These are phyloP conservation scores for Magnolia sinica DNA, from an alignment of 164 flowering plant genomes.

Conservation along the genomic window DNA sequence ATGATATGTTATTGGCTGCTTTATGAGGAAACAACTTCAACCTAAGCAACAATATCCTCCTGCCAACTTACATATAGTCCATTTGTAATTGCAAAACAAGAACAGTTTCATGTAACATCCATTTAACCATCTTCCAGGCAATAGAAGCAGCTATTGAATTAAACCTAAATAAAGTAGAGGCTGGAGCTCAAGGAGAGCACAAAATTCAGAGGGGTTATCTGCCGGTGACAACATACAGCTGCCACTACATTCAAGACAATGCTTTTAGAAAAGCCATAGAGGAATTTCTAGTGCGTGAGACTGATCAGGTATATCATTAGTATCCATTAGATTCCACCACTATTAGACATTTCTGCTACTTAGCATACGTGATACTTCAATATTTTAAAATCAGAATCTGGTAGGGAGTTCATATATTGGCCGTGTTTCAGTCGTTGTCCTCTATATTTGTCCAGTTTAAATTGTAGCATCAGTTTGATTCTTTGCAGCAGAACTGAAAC, in stretches of 20 bases:
- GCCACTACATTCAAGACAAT: constrained; percentile 75
- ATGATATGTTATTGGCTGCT: background rate
- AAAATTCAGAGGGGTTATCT: constrained; percentile 90
- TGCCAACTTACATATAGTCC: background rate
- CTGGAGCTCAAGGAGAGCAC: constrained; percentile 99
- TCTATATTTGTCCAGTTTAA: background rate
- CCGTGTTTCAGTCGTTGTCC: background rate
- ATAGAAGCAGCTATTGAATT: constrained; percentile 97
- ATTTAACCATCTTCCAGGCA: constrained; percentile 39
- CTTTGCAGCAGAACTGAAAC: background rate
- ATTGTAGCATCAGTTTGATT: background rate
- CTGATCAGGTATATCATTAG: constrained; percentile 54
- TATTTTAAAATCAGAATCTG: background rate
- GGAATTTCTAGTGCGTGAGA: constrained; percentile 70
- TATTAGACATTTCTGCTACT: background rate
- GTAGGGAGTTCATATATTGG: background rate
- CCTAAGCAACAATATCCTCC: background rate
- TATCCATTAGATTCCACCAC: background rate
- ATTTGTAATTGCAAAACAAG: background rate
- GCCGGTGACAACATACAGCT: constrained; percentile 83
- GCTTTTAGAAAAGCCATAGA: constrained; percentile 54
- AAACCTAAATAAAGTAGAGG: constrained; percentile 74
- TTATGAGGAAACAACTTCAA: background rate
- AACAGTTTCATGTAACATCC: background rate
- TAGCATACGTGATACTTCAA: background rate